Evolutionary conservation across 2,329 filamentous ascomycete genomes (phyloP).

Genomic region (Penicillium hesseltinei): DNA sequence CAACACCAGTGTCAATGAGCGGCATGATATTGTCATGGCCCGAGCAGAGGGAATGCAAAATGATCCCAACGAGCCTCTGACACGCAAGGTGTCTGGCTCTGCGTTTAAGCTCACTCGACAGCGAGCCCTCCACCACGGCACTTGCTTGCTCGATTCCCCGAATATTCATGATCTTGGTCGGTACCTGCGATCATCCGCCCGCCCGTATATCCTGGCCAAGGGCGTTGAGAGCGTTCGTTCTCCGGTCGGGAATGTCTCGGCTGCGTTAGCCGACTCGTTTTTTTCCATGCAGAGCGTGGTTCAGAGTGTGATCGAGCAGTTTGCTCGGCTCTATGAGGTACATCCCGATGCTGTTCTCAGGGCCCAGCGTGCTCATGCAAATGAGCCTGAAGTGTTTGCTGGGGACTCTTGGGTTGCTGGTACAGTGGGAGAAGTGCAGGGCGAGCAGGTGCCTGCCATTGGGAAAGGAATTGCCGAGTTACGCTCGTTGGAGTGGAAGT

Average conservation of each 20-base stretch:
- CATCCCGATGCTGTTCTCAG: constrained; percentile 33
- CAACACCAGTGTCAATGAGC: constrained; percentile 75
- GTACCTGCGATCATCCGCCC: constrained; percentile 75
- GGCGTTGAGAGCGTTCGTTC: constrained; percentile 92
- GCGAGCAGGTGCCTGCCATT: constrained; percentile 53
- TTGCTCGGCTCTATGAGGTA: constrained; percentile 63
- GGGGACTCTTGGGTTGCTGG: constrained; percentile 40
- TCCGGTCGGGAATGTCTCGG: constrained; percentile 72
- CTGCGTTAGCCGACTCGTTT: constrained; percentile 50
- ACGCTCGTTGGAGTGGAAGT: constrained; percentile 65
- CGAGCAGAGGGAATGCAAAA: constrained; percentile 26
- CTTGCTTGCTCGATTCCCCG: constrained; percentile 75
- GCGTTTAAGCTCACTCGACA: constrained; percentile 87
- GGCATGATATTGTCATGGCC: constrained; percentile 88
- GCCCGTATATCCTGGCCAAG: constrained; percentile 71
- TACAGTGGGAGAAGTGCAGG: constrained; percentile 52
- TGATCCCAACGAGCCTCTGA: constrained; percentile 33
- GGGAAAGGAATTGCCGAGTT: constrained; percentile 58
- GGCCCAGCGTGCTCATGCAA: constrained; percentile 34
- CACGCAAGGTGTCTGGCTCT: constrained; percentile 84
- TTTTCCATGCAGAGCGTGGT: constrained; percentile 51
- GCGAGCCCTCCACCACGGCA: constrained; percentile 87
- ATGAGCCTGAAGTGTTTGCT: constrained; percentile 33
- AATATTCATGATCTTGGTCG: constrained; percentile 68
- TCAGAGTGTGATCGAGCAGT: constrained; percentile 62